phyloP scores from a whole-genome alignment of 805 yeast species.

The Kodamaea lidongshanica region DNA sequence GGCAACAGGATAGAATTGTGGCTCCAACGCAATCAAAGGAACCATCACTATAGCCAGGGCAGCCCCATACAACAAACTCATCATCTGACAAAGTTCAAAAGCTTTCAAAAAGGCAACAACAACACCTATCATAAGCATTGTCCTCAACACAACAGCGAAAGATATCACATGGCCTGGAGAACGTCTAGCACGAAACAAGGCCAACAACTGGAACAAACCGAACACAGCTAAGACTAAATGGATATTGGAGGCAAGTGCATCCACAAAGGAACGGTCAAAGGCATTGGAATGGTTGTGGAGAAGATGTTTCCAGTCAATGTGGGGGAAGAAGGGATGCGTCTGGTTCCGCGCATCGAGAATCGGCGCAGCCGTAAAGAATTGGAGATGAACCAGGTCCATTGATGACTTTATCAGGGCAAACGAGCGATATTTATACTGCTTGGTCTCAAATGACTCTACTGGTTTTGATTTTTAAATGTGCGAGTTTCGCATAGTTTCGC shows the following conservation, averaged over 20 bases:
- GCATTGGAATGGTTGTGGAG: too few species aligned
- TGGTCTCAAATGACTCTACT: too few species aligned
- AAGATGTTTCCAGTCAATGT: too few species aligned
- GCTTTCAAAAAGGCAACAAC: not conserved
- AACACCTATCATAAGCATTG: constrained; percentile 8
- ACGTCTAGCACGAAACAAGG: constrained; percentile 10
- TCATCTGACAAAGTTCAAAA: not conserved
- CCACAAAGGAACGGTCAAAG: constrained; percentile 20
- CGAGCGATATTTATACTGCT: too few species aligned
- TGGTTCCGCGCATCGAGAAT: too few species aligned
- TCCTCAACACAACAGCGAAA: constrained; percentile 11
- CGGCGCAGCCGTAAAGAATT: too few species aligned
- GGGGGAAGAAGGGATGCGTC: constrained; percentile 17
- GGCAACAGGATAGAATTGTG: constrained; percentile 17
- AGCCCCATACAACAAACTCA: constrained; percentile 3
- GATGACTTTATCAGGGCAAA: too few species aligned
- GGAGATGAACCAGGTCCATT: too few species aligned
- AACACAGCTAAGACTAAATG: constrained; percentile 11
- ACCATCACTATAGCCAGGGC: too few species aligned
- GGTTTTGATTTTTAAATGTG: too few species aligned
- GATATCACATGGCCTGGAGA: constrained; percentile 12
- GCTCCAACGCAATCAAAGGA: constrained; percentile 21
- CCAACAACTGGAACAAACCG: constrained; percentile 13
- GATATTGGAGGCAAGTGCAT: constrained; percentile 9
- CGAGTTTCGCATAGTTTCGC: too few species aligned